Evolutionary conservation across 306 rosid species (phyloP).

Genomic region (Cicer yamashitae): DNA sequence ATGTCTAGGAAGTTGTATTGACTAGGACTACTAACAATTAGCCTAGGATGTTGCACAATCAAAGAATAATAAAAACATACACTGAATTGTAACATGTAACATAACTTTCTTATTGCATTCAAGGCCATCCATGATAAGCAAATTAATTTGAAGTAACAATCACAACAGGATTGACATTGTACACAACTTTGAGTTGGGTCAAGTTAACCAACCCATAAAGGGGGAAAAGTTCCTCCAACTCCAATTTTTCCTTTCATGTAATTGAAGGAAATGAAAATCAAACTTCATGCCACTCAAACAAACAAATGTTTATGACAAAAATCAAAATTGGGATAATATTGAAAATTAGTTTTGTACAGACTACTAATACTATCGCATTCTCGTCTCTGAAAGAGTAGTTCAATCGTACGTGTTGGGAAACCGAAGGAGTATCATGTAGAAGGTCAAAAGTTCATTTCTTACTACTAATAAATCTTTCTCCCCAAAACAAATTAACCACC

Average conservation of each 20-base stretch:
- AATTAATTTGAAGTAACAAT: slow-evolving; percentile 21
- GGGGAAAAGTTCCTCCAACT: neutral
- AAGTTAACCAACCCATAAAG: neutral
- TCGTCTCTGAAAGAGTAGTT: neutral
- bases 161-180: neutral
- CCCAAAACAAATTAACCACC: neutral
- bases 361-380: neutral
- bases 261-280: neutral
- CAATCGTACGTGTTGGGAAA: neutral
- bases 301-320: neutral
- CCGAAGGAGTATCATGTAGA: neutral
- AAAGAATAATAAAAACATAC: no score
- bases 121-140: neutral
- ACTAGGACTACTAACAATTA: no score
- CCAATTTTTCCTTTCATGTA: neutral
- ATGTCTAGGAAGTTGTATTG: no score
- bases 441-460: neutral
- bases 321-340: neutral
- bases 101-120: neutral
- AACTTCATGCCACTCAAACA: neutral
- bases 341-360: neutral
- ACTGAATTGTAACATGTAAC: neutral
- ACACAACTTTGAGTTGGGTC: neutral
- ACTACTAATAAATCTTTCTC: neutral
- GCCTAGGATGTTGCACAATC: no score